These are phyloP conservation scores for Candida sp. DNA, from an alignment of 1,139 yeast species.

Conservation along the genomic window DNA sequence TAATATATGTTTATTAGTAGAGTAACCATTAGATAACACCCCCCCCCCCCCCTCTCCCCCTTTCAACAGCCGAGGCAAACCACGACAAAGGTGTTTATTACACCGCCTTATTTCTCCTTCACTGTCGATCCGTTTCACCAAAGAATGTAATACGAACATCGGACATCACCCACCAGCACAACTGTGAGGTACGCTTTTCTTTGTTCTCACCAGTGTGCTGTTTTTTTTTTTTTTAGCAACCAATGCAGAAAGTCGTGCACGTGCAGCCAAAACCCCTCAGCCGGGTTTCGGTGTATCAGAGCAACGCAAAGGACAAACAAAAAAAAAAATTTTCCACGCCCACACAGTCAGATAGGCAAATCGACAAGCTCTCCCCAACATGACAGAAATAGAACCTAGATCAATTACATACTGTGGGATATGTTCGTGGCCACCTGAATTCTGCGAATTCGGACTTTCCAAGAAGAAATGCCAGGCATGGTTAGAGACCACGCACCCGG, in stretches of 20 bases:
- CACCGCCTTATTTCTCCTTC: too few relatives aligned
- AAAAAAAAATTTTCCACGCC: slow-evolving; percentile 4
- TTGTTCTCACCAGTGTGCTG: neutral
- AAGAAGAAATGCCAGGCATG: slow-evolving; percentile 86
- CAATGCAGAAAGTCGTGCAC: neutral
- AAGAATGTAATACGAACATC: neutral
- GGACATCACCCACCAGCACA: neutral
- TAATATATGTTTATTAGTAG: neutral
- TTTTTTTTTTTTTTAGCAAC: neutral
- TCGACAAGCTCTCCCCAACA: slow-evolving; percentile 9
- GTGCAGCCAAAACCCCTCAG: neutral
- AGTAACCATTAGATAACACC: too few relatives aligned
- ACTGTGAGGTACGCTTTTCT: too few relatives aligned
- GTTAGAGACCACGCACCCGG: slow-evolving; percentile 65
- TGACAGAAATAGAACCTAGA: slow-evolving; percentile 47
- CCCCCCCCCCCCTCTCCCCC: too few relatives aligned
- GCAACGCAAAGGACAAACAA: neutral
- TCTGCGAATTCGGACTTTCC: slow-evolving; percentile 90
- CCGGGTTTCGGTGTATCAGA: neutral
- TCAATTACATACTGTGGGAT: slow-evolving; percentile 75
- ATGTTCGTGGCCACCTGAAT: slow-evolving; percentile 90
- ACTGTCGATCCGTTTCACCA: neutral
- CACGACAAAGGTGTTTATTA: too few relatives aligned
- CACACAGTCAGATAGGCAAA: neutral
- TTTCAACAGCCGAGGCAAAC: too few relatives aligned